Percentiles rank a stretch among this genome's conserved stretches.
phyloP scores from a whole-genome alignment of 345 rosid species.

The Clausena lansium region DNA sequence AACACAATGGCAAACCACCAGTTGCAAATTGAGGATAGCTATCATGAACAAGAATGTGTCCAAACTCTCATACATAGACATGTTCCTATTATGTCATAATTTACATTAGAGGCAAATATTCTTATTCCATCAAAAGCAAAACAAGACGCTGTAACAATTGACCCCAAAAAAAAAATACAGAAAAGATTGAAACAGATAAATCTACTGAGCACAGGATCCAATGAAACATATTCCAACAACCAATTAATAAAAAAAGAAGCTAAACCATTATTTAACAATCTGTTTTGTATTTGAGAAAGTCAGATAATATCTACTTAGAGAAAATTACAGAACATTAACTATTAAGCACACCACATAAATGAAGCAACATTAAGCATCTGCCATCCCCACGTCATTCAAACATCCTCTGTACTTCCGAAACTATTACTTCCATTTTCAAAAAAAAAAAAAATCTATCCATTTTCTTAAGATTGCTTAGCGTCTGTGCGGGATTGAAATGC shows the following conservation, averaged over 20 bases:
- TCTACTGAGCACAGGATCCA: neutral
- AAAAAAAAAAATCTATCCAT: too few relatives aligned
- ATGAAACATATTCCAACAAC: neutral
- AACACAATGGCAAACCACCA: neutral
- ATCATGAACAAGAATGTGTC: neutral
- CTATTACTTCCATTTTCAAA: too few relatives aligned
- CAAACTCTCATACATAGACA: neutral
- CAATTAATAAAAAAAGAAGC: neutral
- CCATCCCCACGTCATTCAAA: too few relatives aligned
- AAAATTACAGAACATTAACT: too few relatives aligned
- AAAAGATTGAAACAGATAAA: neutral
- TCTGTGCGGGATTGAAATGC: too few relatives aligned
- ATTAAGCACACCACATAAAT: too few relatives aligned
- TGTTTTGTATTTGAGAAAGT: too few relatives aligned
- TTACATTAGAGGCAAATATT: neutral
- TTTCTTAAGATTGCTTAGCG: too few relatives aligned
- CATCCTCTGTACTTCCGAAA: too few relatives aligned
- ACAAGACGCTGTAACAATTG: neutral
- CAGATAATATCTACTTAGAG: too few relatives aligned
- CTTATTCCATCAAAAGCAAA: neutral
- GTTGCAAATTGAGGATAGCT: too few relatives aligned
- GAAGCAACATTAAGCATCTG: too few relatives aligned
- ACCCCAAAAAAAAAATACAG: neutral
- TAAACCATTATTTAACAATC: neutral
- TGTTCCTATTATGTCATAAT: neutral